Evolutionary conservation across 1,284 basidiomycete species (phyloP).

Genomic region (Trichosporon sp.): DNA sequence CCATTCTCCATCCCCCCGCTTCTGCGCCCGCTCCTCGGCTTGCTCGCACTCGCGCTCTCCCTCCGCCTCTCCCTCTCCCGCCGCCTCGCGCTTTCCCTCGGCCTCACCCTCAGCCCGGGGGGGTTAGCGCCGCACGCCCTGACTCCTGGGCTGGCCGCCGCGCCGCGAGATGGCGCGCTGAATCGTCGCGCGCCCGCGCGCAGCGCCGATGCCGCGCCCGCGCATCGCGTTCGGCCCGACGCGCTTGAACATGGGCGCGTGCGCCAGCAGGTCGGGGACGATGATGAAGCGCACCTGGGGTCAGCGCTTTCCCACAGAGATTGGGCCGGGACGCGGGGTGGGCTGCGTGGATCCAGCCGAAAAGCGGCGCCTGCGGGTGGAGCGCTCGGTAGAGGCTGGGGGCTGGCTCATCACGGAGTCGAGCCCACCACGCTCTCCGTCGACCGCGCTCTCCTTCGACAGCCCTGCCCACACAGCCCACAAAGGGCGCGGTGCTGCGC

Average conservation of each 20-base stretch:
- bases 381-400: too few species aligned
- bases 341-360: too few species aligned
- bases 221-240: constrained; percentile 98
- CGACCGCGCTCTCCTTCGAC: too few species aligned
- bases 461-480: too few species aligned
- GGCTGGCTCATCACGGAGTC: too few species aligned
- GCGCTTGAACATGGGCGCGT: constrained; percentile 99
- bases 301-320: not conserved
- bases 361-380: too few species aligned
- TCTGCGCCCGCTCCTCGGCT: not conserved
- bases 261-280: constrained; percentile 98
- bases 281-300: constrained; percentile 83
- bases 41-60: too few species aligned
- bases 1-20: not conserved
- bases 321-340: too few species aligned
- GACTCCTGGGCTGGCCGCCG: constrained; percentile 45
- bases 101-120: not conserved
- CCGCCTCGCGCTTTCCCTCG: not conserved
- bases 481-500: too few species aligned
- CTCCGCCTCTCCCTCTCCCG: not conserved
- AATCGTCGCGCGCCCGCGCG: constrained; percentile 51
- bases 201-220: constrained; percentile 94
- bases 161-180: constrained; percentile 31
- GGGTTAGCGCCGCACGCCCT: constrained; percentile 48
- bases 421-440: too few species aligned